Conservation (phyloP, 2,329 filamentous ascomycete species). For the Dothideomycetidae sp. region DNA sequence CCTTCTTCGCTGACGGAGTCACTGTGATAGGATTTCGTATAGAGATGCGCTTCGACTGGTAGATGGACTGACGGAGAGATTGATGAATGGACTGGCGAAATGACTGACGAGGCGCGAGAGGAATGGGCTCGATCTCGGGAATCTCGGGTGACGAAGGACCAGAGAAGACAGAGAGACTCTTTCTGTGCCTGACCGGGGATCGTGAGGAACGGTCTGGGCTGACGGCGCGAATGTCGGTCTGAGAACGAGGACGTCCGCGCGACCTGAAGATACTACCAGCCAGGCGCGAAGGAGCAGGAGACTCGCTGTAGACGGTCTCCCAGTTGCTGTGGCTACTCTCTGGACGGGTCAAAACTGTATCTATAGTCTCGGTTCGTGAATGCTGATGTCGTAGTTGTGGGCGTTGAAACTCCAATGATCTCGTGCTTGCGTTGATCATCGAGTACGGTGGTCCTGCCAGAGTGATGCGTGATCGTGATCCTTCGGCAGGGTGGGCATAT, state of each 20-base stretch:
- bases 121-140: slow-evolving; percentile 1
- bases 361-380: slow-evolving; percentile 4
- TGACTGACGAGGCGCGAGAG: slow-evolving; percentile 18
- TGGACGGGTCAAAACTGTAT: slow-evolving; percentile 11
- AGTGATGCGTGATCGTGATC: slow-evolving; percentile 1
- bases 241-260: slow-evolving; percentile 17
- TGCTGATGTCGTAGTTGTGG: neutral
- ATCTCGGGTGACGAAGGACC: slow-evolving; percentile 7
- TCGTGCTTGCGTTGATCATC: slow-evolving; percentile 1
- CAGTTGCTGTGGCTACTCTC: slow-evolving; percentile 4
- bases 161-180: slow-evolving; percentile 12
- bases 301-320: slow-evolving; percentile 8
- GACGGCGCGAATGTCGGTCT: slow-evolving; percentile 11
- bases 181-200: slow-evolving; percentile 5
- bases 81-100: slow-evolving; percentile 12
- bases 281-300: slow-evolving; percentile 20
- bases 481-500: slow-evolving; percentile 1
- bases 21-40: slow-evolving; percentile 7
- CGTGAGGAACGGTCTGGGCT: slow-evolving; percentile 10
- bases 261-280: slow-evolving; percentile 23
- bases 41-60: slow-evolving; percentile 5
- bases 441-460: slow-evolving; percentile 6
- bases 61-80: slow-evolving; percentile 9
- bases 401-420: slow-evolving; percentile 3
- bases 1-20: slow-evolving; percentile 8